Conservation (phyloP, 2,329 filamentous ascomycete species). For the Coleophoma crateriformis region DNA sequence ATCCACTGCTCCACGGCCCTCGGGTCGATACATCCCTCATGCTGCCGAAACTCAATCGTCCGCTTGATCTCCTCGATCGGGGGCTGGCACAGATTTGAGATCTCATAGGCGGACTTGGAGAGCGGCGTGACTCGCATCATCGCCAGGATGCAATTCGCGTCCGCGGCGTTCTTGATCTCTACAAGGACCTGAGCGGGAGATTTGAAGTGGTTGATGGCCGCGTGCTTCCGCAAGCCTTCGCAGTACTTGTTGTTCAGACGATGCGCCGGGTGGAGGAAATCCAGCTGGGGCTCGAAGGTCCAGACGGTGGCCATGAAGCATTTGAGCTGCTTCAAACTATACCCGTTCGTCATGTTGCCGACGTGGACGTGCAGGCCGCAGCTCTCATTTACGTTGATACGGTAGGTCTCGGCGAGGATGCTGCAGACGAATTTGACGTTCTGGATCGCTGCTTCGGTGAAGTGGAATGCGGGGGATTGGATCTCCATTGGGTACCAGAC, state of each 20-base stretch:
- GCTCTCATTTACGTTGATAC: constrained; percentile 15
- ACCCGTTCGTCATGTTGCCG: constrained; percentile 18
- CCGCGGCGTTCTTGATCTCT: not conserved
- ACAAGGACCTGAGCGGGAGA: not conserved
- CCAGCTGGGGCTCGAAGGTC: constrained; percentile 22
- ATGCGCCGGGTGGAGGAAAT: constrained; percentile 17
- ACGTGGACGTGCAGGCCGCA: constrained; percentile 27
- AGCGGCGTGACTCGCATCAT: not conserved
- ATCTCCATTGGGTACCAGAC: constrained; percentile 14
- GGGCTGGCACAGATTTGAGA: not conserved
- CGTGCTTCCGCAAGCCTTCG: constrained; percentile 1
- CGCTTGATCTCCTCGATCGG: not conserved
- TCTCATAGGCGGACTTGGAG: not conserved
- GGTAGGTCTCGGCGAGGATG: constrained; percentile 9
- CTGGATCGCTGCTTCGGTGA: not conserved
- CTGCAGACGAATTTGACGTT: constrained; percentile 5
- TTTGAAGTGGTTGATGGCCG: not conserved
- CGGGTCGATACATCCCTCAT: constrained; percentile 8
- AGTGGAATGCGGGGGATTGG: constrained; percentile 10
- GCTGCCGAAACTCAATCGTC: constrained; percentile 16
- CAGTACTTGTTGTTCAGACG: constrained; percentile 1
- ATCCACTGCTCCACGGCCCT: constrained; percentile 7
- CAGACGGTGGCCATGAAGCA: constrained; percentile 21
- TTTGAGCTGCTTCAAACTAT: constrained; percentile 18
- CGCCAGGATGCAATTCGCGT: not conserved